Evolutionary conservation across 768 basidiomycete species (phyloP), one percentile per base, ranked within the genome.

Genomic region (Leccinum ochraceum): DNA sequence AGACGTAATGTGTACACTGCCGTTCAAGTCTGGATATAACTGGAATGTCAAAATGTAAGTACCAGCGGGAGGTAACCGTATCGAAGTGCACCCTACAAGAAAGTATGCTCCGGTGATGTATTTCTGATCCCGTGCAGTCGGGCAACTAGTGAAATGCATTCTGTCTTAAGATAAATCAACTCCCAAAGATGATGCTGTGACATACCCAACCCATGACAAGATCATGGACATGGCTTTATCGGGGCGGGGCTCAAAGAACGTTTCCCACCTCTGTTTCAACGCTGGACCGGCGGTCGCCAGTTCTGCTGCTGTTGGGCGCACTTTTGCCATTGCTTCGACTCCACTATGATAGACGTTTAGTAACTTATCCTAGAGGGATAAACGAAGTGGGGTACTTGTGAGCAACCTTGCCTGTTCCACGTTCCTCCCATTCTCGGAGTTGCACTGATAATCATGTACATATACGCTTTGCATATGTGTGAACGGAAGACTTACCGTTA

Each of bases 281-380:
- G 66, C 74, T 4, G 82, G 77, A 1, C 75, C 76, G 32, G 85
- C 71, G 16, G 76, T 75, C 56, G 75, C 69, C n/a, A 86, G 68
- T 42, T 88, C 86, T n/a, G 74, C 74, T 2, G 69, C 61, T 5
- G 71, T 78, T 1, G 85, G 86, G 11, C 87, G 77, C n/a, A 87
- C 60, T 68, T 86, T 87, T 55, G 82, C 73, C 0, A 81, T 80
- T 10, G 79, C 80, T 63, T 86, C 84, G 8, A 84, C 61, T 7
- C 76, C 84, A 61, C 85, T 86, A 60, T 4, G 34, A 30, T 30
- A 24, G 16, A 3, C 17, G 39, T 13, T 59, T 13, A 63, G 22
- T 10, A 49, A 26, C 26, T 3, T 48, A 28, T 10, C 4, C 10
- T 10, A 32, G 32, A 32, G 32, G 32, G 10, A 10, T 32, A 32